phyloP scores from a whole-genome alignment of 345 rosid genomes.

The Corchorus capsularis region DNA sequence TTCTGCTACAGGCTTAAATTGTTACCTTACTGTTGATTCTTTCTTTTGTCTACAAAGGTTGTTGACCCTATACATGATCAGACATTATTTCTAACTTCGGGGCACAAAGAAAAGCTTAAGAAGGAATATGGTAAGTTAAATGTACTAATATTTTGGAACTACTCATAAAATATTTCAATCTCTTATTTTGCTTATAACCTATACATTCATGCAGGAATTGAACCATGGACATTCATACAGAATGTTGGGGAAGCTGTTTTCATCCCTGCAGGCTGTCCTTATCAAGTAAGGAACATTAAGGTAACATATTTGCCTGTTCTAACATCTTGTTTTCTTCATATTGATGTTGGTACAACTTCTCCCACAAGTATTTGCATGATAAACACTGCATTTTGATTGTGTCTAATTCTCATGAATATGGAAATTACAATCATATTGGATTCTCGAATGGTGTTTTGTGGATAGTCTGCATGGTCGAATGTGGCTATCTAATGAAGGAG shows the following conservation, averaged over 20 bases:
- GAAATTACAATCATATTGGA: too few species aligned
- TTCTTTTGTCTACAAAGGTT: too few species aligned
- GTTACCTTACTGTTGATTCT: slow-evolving; percentile 48
- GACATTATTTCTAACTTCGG: slow-evolving; percentile 53
- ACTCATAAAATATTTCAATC: background rate
- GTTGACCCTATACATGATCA: too few species aligned
- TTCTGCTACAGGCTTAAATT: background rate
- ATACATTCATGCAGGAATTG: slow-evolving; percentile 39
- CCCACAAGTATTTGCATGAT: too few species aligned
- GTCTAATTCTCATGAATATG: too few species aligned
- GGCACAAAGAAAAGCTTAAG: slow-evolving; percentile 69
- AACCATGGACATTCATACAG: slow-evolving; percentile 73
- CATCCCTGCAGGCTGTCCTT: slow-evolving; percentile 75
- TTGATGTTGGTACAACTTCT: background rate
- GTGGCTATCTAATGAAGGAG: too few species aligned
- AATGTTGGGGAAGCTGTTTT: slow-evolving; percentile 70
- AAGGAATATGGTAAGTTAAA: slow-evolving; percentile 64
- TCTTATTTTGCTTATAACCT: background rate
- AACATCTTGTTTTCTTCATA: background rate
- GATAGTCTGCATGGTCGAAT: too few species aligned
- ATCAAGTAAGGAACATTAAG: slow-evolving; percentile 70
- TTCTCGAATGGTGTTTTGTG: too few species aligned
- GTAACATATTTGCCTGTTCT: slow-evolving; percentile 22
- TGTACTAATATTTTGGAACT: background rate
- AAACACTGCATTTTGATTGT: too few species aligned